These are phyloP conservation scores for Teunomyces tritomae DNA, from an alignment of 805 yeast species.

Conservation along the genomic window DNA sequence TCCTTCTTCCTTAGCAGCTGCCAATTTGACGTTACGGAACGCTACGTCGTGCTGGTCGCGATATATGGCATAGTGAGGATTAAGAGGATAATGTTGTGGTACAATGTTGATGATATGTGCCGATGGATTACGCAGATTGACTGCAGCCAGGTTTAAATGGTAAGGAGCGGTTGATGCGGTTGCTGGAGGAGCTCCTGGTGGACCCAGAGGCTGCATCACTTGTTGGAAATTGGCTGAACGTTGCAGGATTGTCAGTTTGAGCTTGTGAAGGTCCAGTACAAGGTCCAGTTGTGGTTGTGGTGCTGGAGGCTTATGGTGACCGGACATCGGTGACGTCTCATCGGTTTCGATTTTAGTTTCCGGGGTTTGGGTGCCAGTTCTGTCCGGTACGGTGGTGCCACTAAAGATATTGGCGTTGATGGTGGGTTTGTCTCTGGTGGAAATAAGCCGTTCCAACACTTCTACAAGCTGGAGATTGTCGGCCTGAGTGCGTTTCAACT, in stretches of 20 bases:
- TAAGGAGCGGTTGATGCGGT: conserved; percentile 5
- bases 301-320: conserved; percentile 2
- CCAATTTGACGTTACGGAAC: conserved; percentile 8
- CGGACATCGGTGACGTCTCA: conserved; percentile 16
- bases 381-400: conserved; percentile 13
- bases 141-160: conserved; percentile 8
- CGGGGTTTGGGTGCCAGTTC: conserved; percentile 27
- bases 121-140: conserved; percentile 13
- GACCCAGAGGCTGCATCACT: no score
- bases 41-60: conserved; percentile 15
- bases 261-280: conserved; percentile 5
- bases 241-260: conserved; percentile 9
- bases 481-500: conserved; percentile 46
- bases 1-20: conserved; percentile 11
- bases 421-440: conserved; percentile 2
- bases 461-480: conserved; percentile 56
- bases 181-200: neutral
- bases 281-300: neutral
- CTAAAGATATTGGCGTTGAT: conserved; percentile 9
- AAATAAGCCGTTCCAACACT: conserved; percentile 28
- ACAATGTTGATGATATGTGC: conserved; percentile 20
- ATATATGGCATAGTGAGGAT: conserved; percentile 35
- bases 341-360: conserved; percentile 6
- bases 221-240: conserved; percentile 5
- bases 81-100: conserved; percentile 36